phyloP scores from a whole-genome alignment of 192 early-diverging fungal species.

The Powellomyces hirtus region DNA sequence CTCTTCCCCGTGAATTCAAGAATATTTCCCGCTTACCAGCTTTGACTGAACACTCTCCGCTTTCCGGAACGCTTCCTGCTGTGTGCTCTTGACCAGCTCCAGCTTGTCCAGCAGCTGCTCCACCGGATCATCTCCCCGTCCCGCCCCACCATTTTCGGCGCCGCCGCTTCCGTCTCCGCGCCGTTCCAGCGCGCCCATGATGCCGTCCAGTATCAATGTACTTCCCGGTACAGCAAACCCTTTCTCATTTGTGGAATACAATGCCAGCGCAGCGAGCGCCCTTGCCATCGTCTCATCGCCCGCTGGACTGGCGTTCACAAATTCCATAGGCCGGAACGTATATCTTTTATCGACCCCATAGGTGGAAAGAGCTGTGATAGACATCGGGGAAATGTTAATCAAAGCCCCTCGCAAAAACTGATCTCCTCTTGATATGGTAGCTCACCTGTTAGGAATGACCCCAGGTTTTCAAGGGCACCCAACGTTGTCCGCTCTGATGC shows the following conservation, averaged over 20 bases:
- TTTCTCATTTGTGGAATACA: constrained; percentile 15
- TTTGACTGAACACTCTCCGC: neutral
- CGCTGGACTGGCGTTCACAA: constrained; percentile 36
- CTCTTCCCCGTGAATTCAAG: neutral
- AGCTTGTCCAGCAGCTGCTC: constrained; percentile 5
- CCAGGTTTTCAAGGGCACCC: constrained; percentile 35
- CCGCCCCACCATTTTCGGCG: neutral
- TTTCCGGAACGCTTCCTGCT: neutral
- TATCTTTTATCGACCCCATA: constrained; percentile 30
- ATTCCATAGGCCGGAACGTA: constrained; percentile 39
- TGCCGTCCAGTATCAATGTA: neutral
- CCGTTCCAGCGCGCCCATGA: constrained; percentile 3
- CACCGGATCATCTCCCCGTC: neutral
- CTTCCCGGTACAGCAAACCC: neutral
- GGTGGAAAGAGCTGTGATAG: constrained; percentile 15
- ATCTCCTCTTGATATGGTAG: neutral
- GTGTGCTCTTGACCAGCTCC: neutral
- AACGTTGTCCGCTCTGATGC: neutral
- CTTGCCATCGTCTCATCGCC: constrained; percentile 36
- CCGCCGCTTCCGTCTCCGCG: neutral
- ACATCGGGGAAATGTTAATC: neutral
- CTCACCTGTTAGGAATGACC: constrained; percentile 24
- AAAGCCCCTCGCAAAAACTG: too few species aligned
- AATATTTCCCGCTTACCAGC: neutral
- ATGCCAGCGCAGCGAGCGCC: constrained; percentile 25